Conservation (phyloP, 306 rosid genomes). For the Crotalaria pallida region DNA sequence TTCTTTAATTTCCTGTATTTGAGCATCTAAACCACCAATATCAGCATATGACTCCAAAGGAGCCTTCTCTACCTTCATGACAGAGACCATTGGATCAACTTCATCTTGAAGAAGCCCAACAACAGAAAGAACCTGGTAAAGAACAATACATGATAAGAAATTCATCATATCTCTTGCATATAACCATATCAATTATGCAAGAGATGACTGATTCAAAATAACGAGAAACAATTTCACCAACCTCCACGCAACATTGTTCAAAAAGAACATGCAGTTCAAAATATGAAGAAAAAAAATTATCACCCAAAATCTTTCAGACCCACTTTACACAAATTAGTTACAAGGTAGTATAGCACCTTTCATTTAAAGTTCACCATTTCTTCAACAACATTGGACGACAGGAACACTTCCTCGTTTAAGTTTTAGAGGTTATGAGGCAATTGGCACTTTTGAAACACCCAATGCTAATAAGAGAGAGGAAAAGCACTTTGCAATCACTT, state of each 20-base stretch:
- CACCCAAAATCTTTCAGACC: not conserved
- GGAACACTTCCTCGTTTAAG: not conserved
- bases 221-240: not conserved
- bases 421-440: not conserved
- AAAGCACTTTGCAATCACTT: not conserved
- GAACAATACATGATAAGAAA: not conserved
- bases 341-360: not conserved
- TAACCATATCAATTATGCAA: not conserved
- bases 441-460: not conserved
- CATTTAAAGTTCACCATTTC: not conserved
- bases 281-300: too few relatives aligned
- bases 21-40: conserved; percentile 97
- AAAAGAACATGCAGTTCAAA: not conserved
- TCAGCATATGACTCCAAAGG: conserved; percentile 97
- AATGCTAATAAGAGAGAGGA: not conserved
- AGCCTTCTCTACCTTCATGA: conserved; percentile 91
- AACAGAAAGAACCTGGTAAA: conserved; percentile 82
- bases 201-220: not conserved
- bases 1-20: conserved; percentile 97
- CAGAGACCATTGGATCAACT: conserved; percentile 92
- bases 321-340: not conserved
- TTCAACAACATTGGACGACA: not conserved
- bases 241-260: not conserved
- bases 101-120: conserved; percentile 99
- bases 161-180: not conserved